Evolutionary conservation across 495 filamentous ascomycete genomes (phyloP).

Genomic region (Friedmanniomyces endolithicus): DNA sequence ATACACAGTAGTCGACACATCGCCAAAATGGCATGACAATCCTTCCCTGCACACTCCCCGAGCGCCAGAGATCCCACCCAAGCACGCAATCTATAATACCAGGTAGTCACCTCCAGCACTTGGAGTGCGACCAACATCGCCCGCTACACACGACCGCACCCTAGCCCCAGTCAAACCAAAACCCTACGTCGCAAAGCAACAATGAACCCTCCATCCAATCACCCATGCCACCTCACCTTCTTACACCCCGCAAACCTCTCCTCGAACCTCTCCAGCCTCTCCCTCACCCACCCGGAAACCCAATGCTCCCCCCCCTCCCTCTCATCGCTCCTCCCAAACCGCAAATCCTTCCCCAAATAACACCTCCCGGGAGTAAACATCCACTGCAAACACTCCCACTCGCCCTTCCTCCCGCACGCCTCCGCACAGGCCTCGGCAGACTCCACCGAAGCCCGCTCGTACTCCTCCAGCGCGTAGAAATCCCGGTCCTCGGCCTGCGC

Average conservation of each 20-base stretch:
- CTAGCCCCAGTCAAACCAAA: not conserved
- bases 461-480: conserved; percentile 4
- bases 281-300: conserved; percentile 12
- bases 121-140: conserved; percentile 2
- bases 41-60: no score
- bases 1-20: no score
- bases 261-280: conserved; percentile 6
- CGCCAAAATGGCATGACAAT: no score
- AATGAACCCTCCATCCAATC: not conserved
- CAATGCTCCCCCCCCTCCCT: conserved; percentile 2
- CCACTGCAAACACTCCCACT: conserved; percentile 16
- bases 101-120: conserved; percentile 8
- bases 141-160: not conserved
- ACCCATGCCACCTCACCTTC: conserved; percentile 9
- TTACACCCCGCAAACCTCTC: conserved; percentile 8
- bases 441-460: conserved; percentile 10
- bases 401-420: conserved; percentile 3
- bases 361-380: conserved; percentile 17
- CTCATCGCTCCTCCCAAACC: conserved; percentile 15
- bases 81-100: conserved; percentile 4
- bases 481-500: not conserved
- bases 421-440: conserved; percentile 13
- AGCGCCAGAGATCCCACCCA: no score
- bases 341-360: conserved; percentile 14
- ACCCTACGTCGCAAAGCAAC: not conserved